Percentiles rank a stretch among this genome's conserved stretches.
These are phyloP conservation scores for Chrysoporthe austroafricana DNA, from an alignment of 2,329 filamentous ascomycete species.

Conservation along the genomic window DNA sequence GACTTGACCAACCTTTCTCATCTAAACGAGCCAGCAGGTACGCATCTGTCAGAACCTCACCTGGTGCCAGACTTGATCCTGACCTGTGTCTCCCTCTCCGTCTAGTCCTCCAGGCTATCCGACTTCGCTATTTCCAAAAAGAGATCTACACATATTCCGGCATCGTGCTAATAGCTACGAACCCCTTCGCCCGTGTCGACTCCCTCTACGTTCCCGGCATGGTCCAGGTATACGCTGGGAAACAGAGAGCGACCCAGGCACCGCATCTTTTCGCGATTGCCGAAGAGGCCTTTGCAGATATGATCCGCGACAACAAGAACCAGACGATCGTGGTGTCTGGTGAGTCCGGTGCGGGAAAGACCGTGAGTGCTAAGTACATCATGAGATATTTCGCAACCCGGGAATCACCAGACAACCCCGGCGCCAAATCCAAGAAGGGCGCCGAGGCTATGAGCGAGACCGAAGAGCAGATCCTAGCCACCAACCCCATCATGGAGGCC, in stretches of 20 bases:
- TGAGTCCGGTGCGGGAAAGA: slow-evolving; percentile 98
- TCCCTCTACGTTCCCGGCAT: slow-evolving; percentile 98
- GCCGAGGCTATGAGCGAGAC: slow-evolving; percentile 91
- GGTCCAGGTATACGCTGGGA: slow-evolving; percentile 99
- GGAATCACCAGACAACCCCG: slow-evolving; percentile 88
- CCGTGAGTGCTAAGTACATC: slow-evolving; percentile 99
- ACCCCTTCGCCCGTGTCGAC: slow-evolving; percentile 95
- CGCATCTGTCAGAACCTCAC: slow-evolving; percentile 32
- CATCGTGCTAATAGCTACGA: slow-evolving; percentile 97
- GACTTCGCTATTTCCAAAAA: slow-evolving; percentile 94
- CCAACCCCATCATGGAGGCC: slow-evolving; percentile 99
- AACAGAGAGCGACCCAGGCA: slow-evolving; percentile 93
- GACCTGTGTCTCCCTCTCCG: slow-evolving; percentile 30
- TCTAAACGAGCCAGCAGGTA: slow-evolving; percentile 97
- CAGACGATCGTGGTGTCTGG: slow-evolving; percentile 99
- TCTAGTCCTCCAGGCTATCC: slow-evolving; percentile 93
- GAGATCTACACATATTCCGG: slow-evolving; percentile 99
- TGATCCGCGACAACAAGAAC: slow-evolving; percentile 94
- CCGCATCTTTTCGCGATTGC: slow-evolving; percentile 98
- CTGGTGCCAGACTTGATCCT: slow-evolving; percentile 28
- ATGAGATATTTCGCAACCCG: slow-evolving; percentile 99
- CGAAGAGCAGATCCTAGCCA: slow-evolving; percentile 96
- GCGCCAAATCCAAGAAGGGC: slow-evolving; percentile 74
- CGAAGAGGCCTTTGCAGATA: slow-evolving; percentile 97
- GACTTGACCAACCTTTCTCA: slow-evolving; percentile 97